Conservation (phyloP, 2,329 filamentous ascomycete genomes). For the Monosporascus sp. region DNA sequence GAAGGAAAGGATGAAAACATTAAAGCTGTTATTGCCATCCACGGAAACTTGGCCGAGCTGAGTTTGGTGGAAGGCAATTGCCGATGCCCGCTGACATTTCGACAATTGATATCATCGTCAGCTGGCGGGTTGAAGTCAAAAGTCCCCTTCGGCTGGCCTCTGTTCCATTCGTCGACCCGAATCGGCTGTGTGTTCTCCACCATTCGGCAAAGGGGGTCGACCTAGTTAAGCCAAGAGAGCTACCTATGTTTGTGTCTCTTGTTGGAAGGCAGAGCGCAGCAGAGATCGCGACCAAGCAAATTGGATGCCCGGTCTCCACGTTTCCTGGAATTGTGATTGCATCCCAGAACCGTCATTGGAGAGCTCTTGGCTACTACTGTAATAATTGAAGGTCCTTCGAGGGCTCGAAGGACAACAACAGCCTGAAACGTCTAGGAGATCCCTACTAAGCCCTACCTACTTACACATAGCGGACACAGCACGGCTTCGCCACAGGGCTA, state of each 20-base stretch:
- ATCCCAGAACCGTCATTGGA: not conserved
- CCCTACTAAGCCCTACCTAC: not conserved
- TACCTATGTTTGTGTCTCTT: not conserved
- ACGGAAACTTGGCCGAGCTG: not conserved
- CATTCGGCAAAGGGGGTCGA: not conserved
- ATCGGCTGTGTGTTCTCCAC: not conserved
- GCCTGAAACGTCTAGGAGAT: not conserved
- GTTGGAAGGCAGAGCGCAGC: not conserved
- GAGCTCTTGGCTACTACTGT: not conserved
- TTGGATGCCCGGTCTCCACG: not conserved
- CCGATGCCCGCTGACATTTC: not conserved
- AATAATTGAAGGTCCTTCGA: not conserved
- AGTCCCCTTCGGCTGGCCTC: not conserved
- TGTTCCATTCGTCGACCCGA: not conserved
- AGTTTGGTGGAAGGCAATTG: not conserved
- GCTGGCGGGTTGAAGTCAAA: not conserved
- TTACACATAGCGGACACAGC: not conserved
- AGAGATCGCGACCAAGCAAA: not conserved
- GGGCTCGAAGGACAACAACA: no score
- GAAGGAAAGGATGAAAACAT: not conserved
- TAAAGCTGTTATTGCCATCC: no score
- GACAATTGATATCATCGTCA: not conserved
- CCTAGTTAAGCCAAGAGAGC: not conserved
- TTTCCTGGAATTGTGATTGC: not conserved
- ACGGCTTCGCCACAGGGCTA: not conserved